Conservation (phyloP, 306 rosid species). For the Psophocarpus tetragonolobus region DNA sequence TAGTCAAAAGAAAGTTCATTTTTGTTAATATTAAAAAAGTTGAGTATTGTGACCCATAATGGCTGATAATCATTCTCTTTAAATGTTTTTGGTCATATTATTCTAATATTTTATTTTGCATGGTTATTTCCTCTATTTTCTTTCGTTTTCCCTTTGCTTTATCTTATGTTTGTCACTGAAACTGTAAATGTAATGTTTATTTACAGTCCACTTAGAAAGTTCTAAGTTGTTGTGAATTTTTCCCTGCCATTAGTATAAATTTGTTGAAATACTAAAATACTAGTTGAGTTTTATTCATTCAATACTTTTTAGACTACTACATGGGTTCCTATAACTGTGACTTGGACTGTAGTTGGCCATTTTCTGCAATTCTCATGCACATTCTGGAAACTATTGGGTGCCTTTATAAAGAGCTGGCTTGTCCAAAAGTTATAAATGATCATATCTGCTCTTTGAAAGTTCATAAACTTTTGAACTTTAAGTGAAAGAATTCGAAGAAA, state of each 20-base stretch:
- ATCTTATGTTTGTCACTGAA: slow-evolving; percentile 24
- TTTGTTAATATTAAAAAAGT: not conserved
- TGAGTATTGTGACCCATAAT: not conserved
- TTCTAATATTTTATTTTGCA: not conserved
- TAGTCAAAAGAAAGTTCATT: not conserved
- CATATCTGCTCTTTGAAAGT: not conserved
- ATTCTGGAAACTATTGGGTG: slow-evolving; percentile 23
- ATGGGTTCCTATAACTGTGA: not conserved
- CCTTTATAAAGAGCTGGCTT: not conserved
- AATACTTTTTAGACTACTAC: not conserved
- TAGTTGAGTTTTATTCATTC: not conserved
- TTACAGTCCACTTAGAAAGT: not conserved
- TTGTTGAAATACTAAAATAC: not conserved
- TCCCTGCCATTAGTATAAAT: not conserved
- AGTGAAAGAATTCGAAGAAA: too few relatives aligned
- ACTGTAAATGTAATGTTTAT: not conserved
- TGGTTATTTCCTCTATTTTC: not conserved
- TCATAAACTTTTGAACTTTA: not conserved
- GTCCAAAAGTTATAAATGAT: not conserved
- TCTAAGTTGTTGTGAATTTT: not conserved
- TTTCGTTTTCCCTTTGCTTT: slow-evolving; percentile 10
- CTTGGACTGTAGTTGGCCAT: not conserved
- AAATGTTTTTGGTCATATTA: not conserved
- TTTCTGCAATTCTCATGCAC: not conserved
- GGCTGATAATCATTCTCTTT: not conserved